Evolutionary conservation across 805 yeast species (phyloP).

Genomic region (Starmerella powellii): DNA sequence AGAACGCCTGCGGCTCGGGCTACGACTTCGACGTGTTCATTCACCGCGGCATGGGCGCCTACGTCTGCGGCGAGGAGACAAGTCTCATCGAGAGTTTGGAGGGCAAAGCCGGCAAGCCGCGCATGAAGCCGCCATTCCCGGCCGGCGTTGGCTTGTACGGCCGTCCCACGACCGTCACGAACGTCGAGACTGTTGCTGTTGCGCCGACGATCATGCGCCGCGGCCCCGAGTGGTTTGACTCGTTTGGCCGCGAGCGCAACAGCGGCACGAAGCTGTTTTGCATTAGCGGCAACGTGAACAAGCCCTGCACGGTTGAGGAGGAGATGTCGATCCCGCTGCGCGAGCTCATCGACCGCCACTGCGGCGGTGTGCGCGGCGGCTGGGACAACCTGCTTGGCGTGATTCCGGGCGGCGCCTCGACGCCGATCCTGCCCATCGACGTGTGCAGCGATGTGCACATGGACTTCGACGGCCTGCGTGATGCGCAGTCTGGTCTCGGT

Average conservation of each 20-base stretch:
- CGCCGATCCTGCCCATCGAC: slow-evolving; percentile 63
- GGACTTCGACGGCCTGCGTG: slow-evolving; percentile 82
- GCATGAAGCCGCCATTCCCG: slow-evolving; percentile 90
- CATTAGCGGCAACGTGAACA: slow-evolving; percentile 82
- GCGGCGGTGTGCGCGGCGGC: slow-evolving; percentile 85
- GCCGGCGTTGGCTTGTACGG: slow-evolving; percentile 89
- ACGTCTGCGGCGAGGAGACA: slow-evolving; percentile 86
- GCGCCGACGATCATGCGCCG: slow-evolving; percentile 82
- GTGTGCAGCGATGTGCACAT: slow-evolving; percentile 58
- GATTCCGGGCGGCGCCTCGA: slow-evolving; percentile 84
- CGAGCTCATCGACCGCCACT: slow-evolving; percentile 74
- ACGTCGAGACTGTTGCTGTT: slow-evolving; percentile 83
- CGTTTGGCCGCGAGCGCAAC: slow-evolving; percentile 77
- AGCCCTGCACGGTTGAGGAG: slow-evolving; percentile 87
- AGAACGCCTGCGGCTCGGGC: slow-evolving; percentile 79
- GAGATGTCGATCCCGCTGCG: slow-evolving; percentile 82
- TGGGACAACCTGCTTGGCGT: slow-evolving; percentile 85
- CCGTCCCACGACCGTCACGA: slow-evolving; percentile 82
- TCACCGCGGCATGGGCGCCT: slow-evolving; percentile 91
- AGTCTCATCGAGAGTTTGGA: slow-evolving; percentile 78
- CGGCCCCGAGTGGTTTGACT: slow-evolving; percentile 78
- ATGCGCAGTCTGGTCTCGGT: slow-evolving; percentile 77
- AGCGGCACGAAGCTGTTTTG: slow-evolving; percentile 73
- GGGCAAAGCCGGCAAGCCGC: slow-evolving; percentile 89
- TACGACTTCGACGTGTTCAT: slow-evolving; percentile 71